Evolutionary conservation across 2,329 filamentous ascomycete genomes (phyloP).

Genomic region (Colletotrichum australisinense): DNA sequence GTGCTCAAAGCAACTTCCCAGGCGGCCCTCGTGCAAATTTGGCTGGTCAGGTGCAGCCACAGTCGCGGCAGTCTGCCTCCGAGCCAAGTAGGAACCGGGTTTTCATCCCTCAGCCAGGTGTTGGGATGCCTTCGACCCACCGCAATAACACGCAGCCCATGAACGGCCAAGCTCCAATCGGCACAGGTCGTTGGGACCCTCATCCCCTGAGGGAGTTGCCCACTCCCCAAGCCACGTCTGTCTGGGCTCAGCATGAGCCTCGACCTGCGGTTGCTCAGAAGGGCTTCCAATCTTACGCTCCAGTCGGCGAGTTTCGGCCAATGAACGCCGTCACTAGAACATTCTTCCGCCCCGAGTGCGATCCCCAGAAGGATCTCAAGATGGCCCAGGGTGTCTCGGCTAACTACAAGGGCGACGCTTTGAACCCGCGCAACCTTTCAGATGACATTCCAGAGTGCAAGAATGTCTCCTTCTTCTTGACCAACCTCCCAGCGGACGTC

Average conservation of each 20-base stretch:
- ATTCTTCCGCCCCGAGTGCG: neutral
- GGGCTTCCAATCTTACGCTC: neutral
- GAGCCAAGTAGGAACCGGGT: neutral
- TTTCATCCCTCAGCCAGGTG: neutral
- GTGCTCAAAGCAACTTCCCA: neutral
- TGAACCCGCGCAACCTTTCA: constrained; percentile 49
- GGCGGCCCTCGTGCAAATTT: neutral
- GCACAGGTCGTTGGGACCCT: neutral
- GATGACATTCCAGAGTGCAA: constrained; percentile 51
- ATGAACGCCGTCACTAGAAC: constrained; percentile 20
- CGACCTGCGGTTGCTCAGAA: neutral
- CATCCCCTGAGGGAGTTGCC: neutral
- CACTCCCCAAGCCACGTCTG: neutral
- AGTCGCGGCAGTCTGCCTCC: neutral
- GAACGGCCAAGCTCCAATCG: neutral
- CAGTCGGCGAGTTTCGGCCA: constrained; percentile 5
- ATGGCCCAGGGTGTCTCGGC: constrained; percentile 40
- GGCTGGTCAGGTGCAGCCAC: neutral
- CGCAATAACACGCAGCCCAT: too few relatives aligned
- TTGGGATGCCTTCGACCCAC: neutral
- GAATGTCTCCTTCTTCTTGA: constrained; percentile 66
- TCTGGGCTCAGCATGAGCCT: neutral
- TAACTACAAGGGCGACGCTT: constrained; percentile 53
- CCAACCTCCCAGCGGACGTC: constrained; percentile 58
- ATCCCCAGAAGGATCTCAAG: constrained; percentile 23